phyloP scores from a whole-genome alignment of 176 grass and related monocot genomes.

The Thinopyrum elongatum region DNA sequence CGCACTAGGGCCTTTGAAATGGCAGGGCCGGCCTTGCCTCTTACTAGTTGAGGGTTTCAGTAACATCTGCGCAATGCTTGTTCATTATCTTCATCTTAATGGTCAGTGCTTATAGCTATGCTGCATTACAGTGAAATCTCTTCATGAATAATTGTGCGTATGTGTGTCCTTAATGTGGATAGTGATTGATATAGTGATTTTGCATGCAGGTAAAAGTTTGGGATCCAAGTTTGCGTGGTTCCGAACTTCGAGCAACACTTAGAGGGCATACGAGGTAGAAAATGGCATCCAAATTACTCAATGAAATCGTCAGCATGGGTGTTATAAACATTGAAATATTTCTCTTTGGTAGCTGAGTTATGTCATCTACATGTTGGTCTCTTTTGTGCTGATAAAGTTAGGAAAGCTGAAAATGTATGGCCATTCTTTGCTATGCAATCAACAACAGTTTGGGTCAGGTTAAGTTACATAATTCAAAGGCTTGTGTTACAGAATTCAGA shows the following conservation, averaged over 20 bases:
- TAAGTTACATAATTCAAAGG: too few species aligned
- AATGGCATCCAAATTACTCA: neutral
- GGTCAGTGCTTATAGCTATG: conserved; percentile 9
- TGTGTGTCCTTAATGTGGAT: conserved; percentile 20
- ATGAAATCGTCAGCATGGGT: neutral
- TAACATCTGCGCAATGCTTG: neutral
- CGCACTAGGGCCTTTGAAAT: too few species aligned
- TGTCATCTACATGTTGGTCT: too few species aligned
- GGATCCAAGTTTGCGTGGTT: conserved; percentile 99
- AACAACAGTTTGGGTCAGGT: too few species aligned
- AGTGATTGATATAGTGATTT: conserved; percentile 10
- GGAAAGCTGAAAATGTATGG: too few species aligned
- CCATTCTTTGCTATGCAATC: too few species aligned
- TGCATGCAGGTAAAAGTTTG: conserved; percentile 88
- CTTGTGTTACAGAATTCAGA: too few species aligned
- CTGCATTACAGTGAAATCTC: conserved; percentile 18
- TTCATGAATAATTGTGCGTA: neutral
- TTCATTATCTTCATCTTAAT: conserved; percentile 17
- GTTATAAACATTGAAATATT: too few species aligned
- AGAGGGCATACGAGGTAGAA: conserved; percentile 93
- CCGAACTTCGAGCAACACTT: conserved; percentile 94
- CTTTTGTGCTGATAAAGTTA: too few species aligned
- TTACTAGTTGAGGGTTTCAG: conserved; percentile 9
- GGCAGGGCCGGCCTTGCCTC: neutral
- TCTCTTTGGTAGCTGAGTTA: too few species aligned